Evolutionary conservation across 1,139 yeast genomes (phyloP).

Genomic region (Saccharomycopsis hybrid): DNA sequence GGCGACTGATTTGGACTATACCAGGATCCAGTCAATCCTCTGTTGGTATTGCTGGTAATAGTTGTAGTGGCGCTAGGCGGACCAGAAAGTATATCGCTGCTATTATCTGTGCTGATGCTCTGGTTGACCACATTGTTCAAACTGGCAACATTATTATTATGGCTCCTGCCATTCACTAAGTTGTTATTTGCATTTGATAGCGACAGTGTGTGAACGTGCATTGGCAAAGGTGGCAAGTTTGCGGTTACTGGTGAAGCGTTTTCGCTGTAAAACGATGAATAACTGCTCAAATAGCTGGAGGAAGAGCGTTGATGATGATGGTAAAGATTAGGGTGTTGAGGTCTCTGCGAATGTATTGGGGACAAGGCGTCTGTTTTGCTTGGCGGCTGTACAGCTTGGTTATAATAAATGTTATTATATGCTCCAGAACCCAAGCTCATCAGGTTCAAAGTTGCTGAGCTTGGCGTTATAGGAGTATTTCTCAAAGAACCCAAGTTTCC

Average conservation of each 20-base stretch:
- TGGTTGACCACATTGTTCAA: no score
- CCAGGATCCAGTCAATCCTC: slow-evolving; percentile 7
- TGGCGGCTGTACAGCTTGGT: slow-evolving; percentile 7
- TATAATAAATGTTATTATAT: neutral
- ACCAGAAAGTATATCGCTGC: neutral
- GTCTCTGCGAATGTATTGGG: slow-evolving; percentile 12
- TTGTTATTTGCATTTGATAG: no score
- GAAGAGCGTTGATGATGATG: slow-evolving; percentile 8
- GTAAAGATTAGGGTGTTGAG: slow-evolving; percentile 4
- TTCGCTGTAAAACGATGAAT: slow-evolving; percentile 5
- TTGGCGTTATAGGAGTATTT: slow-evolving; percentile 20
- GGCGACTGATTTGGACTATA: slow-evolving; percentile 13
- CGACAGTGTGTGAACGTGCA: neutral
- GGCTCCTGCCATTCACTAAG: no score
- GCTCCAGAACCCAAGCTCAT: neutral
- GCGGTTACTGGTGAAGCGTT: slow-evolving; percentile 10
- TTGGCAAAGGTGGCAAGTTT: slow-evolving; percentile 6
- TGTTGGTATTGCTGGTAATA: neutral
- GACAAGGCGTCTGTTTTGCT: slow-evolving; percentile 9
- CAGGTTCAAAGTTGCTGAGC: slow-evolving; percentile 7
- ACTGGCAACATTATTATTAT: no score
- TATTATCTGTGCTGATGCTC: neutral
- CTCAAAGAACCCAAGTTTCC: slow-evolving; percentile 12
- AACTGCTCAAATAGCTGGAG: slow-evolving; percentile 8
- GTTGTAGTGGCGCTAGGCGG: neutral